Conservation (phyloP, 495 filamentous ascomycete genomes). For the Cryomyces minteri region DNA sequence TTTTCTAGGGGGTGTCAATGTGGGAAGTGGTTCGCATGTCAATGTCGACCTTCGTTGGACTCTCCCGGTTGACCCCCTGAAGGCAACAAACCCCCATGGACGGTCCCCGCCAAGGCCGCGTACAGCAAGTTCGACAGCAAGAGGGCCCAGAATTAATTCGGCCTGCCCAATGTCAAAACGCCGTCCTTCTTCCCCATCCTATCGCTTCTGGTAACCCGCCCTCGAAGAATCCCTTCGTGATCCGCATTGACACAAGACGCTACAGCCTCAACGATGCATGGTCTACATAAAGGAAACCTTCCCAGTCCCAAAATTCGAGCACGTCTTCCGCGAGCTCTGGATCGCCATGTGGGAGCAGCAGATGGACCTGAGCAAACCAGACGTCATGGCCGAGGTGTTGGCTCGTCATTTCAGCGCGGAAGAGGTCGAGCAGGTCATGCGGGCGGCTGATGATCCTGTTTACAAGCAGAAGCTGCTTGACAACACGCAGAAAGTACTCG, state of each 20-base stretch:
- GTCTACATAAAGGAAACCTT: constrained; percentile 40
- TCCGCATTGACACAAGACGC: neutral
- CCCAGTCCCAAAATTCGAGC: constrained; percentile 23
- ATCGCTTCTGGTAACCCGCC: constrained; percentile 22
- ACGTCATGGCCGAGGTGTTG: constrained; percentile 19
- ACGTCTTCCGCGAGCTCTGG: constrained; percentile 27
- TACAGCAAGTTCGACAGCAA: constrained; percentile 34
- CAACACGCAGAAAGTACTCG: constrained; percentile 39
- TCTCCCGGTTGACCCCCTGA: neutral
- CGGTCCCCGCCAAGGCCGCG: constrained; percentile 41
- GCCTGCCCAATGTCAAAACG: constrained; percentile 23
- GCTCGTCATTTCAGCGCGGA: constrained; percentile 19
- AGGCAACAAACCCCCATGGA: constrained; percentile 64
- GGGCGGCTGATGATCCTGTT: constrained; percentile 25
- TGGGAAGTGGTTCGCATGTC: constrained; percentile 31
- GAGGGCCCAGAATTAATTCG: constrained; percentile 37
- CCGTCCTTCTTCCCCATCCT: constrained; percentile 34
- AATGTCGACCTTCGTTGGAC: neutral
- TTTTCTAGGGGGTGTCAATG: constrained; percentile 58
- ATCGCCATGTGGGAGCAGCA: constrained; percentile 27
- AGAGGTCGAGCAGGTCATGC: constrained; percentile 32
- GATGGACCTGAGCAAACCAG: constrained; percentile 29
- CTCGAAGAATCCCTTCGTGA: neutral
- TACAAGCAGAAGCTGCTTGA: constrained; percentile 39
- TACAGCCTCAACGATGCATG: constrained; percentile 42